These are phyloP conservation scores for Citrus medica DNA, from an alignment of 345 rosid species.

Conservation along the genomic window DNA sequence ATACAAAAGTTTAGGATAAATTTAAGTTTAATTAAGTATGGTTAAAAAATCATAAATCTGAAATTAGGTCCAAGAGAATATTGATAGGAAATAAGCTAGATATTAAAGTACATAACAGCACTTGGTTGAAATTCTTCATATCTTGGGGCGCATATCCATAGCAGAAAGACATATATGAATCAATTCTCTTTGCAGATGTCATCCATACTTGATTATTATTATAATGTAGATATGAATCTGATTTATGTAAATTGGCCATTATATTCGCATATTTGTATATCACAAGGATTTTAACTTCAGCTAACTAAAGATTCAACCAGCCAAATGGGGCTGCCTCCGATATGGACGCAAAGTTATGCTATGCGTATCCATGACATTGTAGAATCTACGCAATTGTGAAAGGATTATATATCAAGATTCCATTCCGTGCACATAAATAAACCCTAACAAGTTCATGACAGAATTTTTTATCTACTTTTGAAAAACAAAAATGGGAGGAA, in stretches of 20 bases:
- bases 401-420: not conserved
- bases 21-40: too few relatives aligned
- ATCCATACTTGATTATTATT: not conserved
- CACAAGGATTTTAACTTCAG: not conserved
- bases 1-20: too few relatives aligned
- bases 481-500: not conserved
- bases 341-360: not conserved
- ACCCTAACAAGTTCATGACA: not conserved
- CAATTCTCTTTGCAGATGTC: not conserved
- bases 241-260: not conserved
- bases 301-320: not conserved
- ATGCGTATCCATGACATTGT: not conserved
- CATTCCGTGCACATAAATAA: not conserved
- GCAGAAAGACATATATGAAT: constrained; percentile 1
- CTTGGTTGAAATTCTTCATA: not conserved
- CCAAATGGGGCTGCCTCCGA: constrained; percentile 1
- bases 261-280: not conserved
- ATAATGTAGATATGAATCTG: not conserved
- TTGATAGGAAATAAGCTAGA: not conserved
- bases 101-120: not conserved
- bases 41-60: not conserved
- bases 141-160: not conserved
- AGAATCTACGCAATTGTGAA: not conserved
- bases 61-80: not conserved
- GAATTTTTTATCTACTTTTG: not conserved